Percentiles rank a stretch among this genome's conserved stretches.
These are phyloP conservation scores for Chaetomiaceae sp. DNA, from an alignment of 2,329 filamentous ascomycete genomes.

Conservation along the genomic window DNA sequence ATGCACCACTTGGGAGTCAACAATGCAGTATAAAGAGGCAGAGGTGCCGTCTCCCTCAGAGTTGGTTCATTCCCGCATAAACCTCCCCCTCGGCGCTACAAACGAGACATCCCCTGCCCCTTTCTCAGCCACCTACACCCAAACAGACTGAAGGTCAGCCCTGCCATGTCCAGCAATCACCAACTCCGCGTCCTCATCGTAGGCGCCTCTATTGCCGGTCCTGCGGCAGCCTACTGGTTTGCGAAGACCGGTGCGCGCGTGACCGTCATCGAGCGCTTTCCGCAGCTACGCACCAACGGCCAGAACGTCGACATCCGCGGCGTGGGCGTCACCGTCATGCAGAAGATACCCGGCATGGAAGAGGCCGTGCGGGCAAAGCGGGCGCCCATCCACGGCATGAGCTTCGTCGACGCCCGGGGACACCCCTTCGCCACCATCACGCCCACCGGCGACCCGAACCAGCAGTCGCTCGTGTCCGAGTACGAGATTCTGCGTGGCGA, in stretches of 20 bases:
- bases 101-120: no score
- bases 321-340: conserved; percentile 3
- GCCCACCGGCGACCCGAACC: conserved; percentile 1
- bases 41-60: no score
- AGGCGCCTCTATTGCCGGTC: conserved; percentile 1
- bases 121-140: no score
- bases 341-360: conserved; percentile 1
- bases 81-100: no score
- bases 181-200: conserved; percentile 1
- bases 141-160: no score
- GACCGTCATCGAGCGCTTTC: conserved; percentile 1
- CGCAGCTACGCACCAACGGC: conserved; percentile 2
- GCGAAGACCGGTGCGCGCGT: neutral
- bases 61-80: no score
- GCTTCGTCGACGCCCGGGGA: conserved; percentile 2
- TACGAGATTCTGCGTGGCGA: conserved; percentile 4
- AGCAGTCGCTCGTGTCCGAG: conserved; percentile 5
- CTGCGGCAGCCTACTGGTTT: conserved; percentile 1
- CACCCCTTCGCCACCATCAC: neutral
- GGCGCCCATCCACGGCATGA: neutral
- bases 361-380: neutral
- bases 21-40: no score
- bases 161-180: neutral
- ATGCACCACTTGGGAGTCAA: no score
- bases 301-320: conserved; percentile 4